These are phyloP conservation scores for Ehretia macrophylla DNA, from an alignment of 257 asterid species.

Conservation along the genomic window DNA sequence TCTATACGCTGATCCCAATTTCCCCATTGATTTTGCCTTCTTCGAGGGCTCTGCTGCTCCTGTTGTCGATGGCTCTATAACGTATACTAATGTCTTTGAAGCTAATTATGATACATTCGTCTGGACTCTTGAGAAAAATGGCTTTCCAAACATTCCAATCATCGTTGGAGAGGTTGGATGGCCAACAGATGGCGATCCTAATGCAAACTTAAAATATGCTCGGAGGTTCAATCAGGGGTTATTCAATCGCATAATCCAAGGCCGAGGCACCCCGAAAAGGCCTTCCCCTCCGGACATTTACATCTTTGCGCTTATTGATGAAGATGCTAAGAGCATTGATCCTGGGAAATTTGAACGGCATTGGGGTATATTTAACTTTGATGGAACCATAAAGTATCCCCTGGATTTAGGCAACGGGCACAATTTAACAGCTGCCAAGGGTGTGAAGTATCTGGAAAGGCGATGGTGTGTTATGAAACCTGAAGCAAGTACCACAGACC, in stretches of 20 bases:
- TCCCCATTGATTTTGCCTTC: conserved; percentile 44
- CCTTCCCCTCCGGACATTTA: conserved; percentile 55
- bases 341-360: conserved; percentile 93
- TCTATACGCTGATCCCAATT: conserved; percentile 36
- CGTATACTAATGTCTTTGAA: conserved; percentile 73
- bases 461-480: conserved; percentile 88
- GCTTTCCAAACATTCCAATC: conserved; percentile 49
- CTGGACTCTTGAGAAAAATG: conserved; percentile 72
- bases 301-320: conserved; percentile 64
- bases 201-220: conserved; percentile 54
- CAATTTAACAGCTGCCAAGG: conserved; percentile 71
- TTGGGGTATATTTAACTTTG: conserved; percentile 79
- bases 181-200: conserved; percentile 74
- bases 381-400: conserved; percentile 68
- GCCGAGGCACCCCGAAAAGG: conserved; percentile 68
- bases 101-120: conserved; percentile 88
- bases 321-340: conserved; percentile 60
- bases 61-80: conserved; percentile 52
- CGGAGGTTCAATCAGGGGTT: conserved; percentile 77
- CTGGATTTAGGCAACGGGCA: conserved; percentile 46
- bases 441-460: conserved; percentile 59
- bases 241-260: conserved; percentile 43
- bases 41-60: conserved; percentile 66
- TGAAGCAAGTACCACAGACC: conserved; percentile 48
- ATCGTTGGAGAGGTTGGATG: conserved; percentile 88